Evolutionary conservation across 2,329 filamentous ascomycete species (phyloP), one percentile per base, ranked within the genome.

Genomic region (Penicillium palitans): DNA sequence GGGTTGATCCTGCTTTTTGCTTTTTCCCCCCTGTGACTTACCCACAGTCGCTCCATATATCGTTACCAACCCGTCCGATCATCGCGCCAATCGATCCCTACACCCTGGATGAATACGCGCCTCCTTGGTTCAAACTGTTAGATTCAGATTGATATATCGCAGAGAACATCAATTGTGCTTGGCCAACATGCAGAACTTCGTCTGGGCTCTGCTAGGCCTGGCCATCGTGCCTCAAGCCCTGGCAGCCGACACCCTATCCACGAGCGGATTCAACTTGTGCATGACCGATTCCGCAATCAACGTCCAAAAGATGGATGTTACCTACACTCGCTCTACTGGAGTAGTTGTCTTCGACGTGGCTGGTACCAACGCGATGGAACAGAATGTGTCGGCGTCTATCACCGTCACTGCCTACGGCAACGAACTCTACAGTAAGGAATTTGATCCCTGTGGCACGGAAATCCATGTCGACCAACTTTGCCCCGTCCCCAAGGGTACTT

Each of bases 401-500:
- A 83, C 85, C 24, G 90, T 97, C 40, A 89, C 83, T 27, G 93
- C 93, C 9, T 98, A 98, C 70, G 95, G 95, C 59, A 85, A 85
- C 58, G 76, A 89, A 61, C 85, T 97, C 25, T 98, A 96, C 77
- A 81, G 83, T 40, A 90, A 90, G 59, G 79, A 78, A 4, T 96
- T 98, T 76, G 87, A 97, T 70, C 95, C 95, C 37, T 99, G 95
- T 75, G 83, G 87, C 19, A 66, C 77, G 2, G 76, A 71, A 39
- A 92, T 87, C 19, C 87, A 84, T 64, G 83, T 97, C 51, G 73
- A 83, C 9, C 80, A 90, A 68, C 81, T 99, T 48, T 99, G 95
- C 77, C 95, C 95, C 70, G 88, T 97, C 9, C 92, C 93, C 13
- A 79, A 81, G 4, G 90, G 90, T 25, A 77, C 75, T 6, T 99